Evolutionary conservation across 345 rosid genomes (phyloP).

Genomic region (Theobroma cacao): DNA sequence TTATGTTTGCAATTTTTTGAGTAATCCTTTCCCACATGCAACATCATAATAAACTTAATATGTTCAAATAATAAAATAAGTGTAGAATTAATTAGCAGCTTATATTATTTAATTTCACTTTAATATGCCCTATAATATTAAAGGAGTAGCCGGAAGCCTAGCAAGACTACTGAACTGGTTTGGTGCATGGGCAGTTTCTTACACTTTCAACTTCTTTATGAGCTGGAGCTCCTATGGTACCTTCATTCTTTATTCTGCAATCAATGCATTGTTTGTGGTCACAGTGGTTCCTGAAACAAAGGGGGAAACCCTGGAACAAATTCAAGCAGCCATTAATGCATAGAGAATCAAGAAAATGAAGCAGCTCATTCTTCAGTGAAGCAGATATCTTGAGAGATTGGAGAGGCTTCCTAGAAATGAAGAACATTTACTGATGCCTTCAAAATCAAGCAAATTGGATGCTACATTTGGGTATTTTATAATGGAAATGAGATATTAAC

Average conservation of each 20-base stretch:
- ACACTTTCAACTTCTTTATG: conserved; percentile 88
- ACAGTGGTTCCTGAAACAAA: conserved; percentile 84
- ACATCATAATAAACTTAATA: no score
- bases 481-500: not conserved
- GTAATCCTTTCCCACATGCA: no score
- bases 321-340: conserved; percentile 67
- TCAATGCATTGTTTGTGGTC: conserved; percentile 61
- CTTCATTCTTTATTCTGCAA: conserved; percentile 66
- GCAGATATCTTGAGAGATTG: not conserved
- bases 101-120: no score
- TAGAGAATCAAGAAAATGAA: no score
- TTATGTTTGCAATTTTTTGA: no score
- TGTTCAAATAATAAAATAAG: no score
- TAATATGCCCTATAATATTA: conserved; percentile 86
- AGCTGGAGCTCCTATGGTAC: conserved; percentile 91
- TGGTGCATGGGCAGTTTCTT: conserved; percentile 92
- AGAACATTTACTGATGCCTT: no score
- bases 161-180: conserved; percentile 94
- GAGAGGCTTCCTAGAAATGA: not conserved
- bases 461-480: not conserved
- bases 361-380: not conserved
- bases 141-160: conserved; percentile 90
- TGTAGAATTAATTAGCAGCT: no score
- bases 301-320: conserved; percentile 84
- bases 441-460: no score